A percentile compares a stretch with the other conserved stretches of the same genome.
These are phyloP conservation scores for Exophiala aquamarina DNA, from an alignment of 2,329 filamentous ascomycete species.

Conservation along the genomic window DNA sequence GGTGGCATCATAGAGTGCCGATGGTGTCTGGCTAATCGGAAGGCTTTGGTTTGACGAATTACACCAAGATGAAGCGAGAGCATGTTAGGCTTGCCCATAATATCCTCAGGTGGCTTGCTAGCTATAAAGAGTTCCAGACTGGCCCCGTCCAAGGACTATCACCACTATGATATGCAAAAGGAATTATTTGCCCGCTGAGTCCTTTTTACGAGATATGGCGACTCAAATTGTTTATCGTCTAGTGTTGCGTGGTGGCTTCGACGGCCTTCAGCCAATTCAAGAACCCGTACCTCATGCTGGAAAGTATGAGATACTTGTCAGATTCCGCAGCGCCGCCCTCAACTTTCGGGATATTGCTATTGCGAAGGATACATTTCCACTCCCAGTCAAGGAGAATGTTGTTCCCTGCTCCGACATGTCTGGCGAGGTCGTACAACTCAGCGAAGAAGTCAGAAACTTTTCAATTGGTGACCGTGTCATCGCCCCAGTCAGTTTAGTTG, in stretches of 20 bases:
- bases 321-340: constrained; percentile 50
- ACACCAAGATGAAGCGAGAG: too few relatives aligned
- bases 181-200: too few relatives aligned
- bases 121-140: too few relatives aligned
- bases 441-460: constrained; percentile 33
- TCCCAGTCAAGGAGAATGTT: constrained; percentile 33
- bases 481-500: constrained; percentile 39
- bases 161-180: too few relatives aligned
- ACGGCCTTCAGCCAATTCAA: constrained; percentile 32
- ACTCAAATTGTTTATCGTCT: constrained; percentile 15
- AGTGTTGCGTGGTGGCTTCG: constrained; percentile 49
- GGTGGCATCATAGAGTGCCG: too few relatives aligned
- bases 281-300: constrained; percentile 49
- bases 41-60: too few relatives aligned
- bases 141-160: too few relatives aligned
- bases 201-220: too few relatives aligned
- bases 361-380: constrained; percentile 43
- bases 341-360: constrained; percentile 54
- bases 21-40: too few relatives aligned
- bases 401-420: constrained; percentile 43
- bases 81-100: too few relatives aligned
- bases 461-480: constrained; percentile 38
- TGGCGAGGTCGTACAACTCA: constrained; percentile 38
- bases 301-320: constrained; percentile 62
- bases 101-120: too few relatives aligned